Evolutionary conservation across 2,329 filamentous ascomycete genomes (phyloP).

Genomic region (Trichoderma sp.): DNA sequence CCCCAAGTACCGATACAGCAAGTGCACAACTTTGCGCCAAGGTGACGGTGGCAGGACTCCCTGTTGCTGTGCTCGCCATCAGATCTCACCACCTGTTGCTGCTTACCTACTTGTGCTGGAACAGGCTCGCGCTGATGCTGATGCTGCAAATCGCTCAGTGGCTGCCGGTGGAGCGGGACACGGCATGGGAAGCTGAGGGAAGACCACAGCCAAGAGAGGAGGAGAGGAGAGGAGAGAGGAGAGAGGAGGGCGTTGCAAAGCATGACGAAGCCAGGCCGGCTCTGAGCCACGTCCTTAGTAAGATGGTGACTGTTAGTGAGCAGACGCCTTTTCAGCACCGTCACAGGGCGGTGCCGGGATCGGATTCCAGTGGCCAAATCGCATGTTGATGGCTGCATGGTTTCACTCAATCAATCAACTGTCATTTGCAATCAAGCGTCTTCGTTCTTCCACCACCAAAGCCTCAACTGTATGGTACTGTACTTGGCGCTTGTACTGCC

Average conservation of each 20-base stretch:
- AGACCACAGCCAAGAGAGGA: background rate
- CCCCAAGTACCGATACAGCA: background rate
- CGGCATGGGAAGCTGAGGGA: background rate
- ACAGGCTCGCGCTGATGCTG: slow-evolving; percentile 1
- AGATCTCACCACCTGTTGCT: background rate
- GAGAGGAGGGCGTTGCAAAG: background rate
- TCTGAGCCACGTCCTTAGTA: background rate
- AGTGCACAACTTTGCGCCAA: background rate
- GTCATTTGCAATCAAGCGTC: background rate
- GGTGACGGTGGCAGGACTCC: background rate
- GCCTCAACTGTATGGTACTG: background rate
- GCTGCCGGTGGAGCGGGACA: slow-evolving; percentile 6
- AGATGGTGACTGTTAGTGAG: background rate
- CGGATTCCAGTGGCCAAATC: background rate
- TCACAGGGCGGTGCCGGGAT: background rate
- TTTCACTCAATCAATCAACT: background rate
- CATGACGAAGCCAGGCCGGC: background rate
- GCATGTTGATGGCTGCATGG: background rate
- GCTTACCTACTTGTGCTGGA: background rate
- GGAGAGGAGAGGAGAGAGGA: background rate
- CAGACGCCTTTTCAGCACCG: background rate
- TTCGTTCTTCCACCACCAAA: too few relatives aligned
- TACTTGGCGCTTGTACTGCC: background rate
- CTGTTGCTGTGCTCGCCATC: background rate
- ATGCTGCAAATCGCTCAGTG: slow-evolving; percentile 14